Base-by-base conservation (phyloP, 2,329 filamentous ascomycete species). In the Ophiostoma sp. region DNA sequence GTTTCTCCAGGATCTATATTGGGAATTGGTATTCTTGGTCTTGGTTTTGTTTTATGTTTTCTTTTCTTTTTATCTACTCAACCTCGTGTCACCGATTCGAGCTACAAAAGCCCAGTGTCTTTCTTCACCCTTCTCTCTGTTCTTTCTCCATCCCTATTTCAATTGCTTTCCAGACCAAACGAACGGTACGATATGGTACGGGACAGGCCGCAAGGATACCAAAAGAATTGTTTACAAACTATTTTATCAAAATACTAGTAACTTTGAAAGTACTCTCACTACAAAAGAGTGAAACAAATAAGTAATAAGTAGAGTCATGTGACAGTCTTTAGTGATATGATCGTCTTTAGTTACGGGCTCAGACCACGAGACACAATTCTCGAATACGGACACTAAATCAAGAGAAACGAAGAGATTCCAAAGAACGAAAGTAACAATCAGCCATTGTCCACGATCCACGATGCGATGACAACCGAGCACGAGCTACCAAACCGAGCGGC, bases 131-230 rank as follows among this genome's bases (percentile, higher is more conserved):
- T 40, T 60, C 55, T 60, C 3, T 60, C 36, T 60, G 55, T 4
- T 60, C 14, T 60, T 60, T 38, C 40, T 60, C 14, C 36, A 16
- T 45, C 44, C 27, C 27, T 27, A 27, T 27, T 27, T 27, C 2
- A 1, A 27, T 27, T 27, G 27, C 27, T 27, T 27, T 27, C 49
- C 18, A 55, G 27, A 55, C 49, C 27, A 36, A 55, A 55, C 49
- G 49, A 55, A 55, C 49, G 49, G 49, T 55, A 55, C 49, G 49
- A 55, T 55, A 55, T 55, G 49, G 49, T n/a, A 55, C 12, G 18
- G 49, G 18, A 27, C 27, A 55, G 49, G n/a, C 49, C 47, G n/a
- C 49, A 27, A 55, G 18, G 49, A 55, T 27, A 27, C 18, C 27
- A 55, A 9, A 27, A 11, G 42, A 45, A 45, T 45, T 9, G 14